Percentiles rank a stretch among this genome's conserved stretches.
phyloP scores from a whole-genome alignment of 805 yeast genomes.

The Clavispora carvajalis region DNA sequence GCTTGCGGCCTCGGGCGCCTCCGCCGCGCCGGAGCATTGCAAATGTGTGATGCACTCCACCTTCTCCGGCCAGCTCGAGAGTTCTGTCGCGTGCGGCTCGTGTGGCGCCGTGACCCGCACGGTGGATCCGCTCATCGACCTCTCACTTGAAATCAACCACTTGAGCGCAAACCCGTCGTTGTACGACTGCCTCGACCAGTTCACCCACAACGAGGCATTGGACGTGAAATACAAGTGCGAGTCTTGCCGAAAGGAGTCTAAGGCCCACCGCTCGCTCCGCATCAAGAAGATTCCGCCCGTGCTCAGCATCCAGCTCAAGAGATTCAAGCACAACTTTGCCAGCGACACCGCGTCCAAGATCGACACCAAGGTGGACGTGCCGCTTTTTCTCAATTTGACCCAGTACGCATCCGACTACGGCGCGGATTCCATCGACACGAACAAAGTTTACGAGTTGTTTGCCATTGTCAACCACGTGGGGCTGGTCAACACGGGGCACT shows the following conservation, averaged over 20 bases:
- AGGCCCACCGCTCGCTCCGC: slow-evolving; percentile 65
- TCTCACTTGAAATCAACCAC: slow-evolving; percentile 66
- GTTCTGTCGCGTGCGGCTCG: slow-evolving; percentile 67
- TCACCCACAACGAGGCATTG: slow-evolving; percentile 71
- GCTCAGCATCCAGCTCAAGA: slow-evolving; percentile 76
- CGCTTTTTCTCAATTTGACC: slow-evolving; percentile 66
- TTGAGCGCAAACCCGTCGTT: slow-evolving; percentile 30
- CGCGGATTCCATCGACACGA: slow-evolving; percentile 16
- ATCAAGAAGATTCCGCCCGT: slow-evolving; percentile 71
- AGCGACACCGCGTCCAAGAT: slow-evolving; percentile 57
- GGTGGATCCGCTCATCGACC: slow-evolving; percentile 84
- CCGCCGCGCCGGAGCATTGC: too few species aligned
- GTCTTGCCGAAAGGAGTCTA: slow-evolving; percentile 54
- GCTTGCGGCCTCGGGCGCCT: slow-evolving; percentile 4
- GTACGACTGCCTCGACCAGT: slow-evolving; percentile 65
- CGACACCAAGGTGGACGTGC: slow-evolving; percentile 69
- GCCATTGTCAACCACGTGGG: slow-evolving; percentile 90
- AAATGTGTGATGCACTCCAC: slow-evolving; percentile 76
- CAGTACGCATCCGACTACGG: slow-evolving; percentile 40
- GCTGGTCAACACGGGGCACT: slow-evolving; percentile 93
- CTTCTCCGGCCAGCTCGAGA: slow-evolving; percentile 78
- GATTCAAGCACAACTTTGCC: slow-evolving; percentile 58
- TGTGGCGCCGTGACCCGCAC: slow-evolving; percentile 66
- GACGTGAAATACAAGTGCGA: slow-evolving; percentile 72
- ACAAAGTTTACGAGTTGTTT: slow-evolving; percentile 67